Base-by-base conservation (phyloP, 2,329 filamentous ascomycete species). In the Pseudogymnoascus sp. region DNA sequence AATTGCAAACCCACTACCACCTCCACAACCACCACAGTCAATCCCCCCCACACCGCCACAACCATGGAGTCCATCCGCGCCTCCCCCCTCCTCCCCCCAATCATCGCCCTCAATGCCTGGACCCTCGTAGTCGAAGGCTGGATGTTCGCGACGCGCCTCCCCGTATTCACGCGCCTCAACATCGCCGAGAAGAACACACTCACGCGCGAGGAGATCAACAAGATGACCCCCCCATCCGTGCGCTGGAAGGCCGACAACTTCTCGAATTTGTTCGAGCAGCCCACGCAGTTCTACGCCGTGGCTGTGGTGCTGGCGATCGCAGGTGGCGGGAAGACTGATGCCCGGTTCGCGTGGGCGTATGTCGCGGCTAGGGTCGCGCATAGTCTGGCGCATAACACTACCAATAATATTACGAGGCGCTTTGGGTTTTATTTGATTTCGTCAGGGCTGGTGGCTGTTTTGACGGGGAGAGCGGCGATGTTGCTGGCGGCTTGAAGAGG, bases 211-310 rank as follows among this genome's bases (percentile, higher is more conserved):
- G 67, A 75, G 60, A 61, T 74, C 37, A 67, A 72, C 62, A 59
- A 63, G 5, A 65, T 68, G 42, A 68, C 71, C 1, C 73, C 74
- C 3, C 56, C 71, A 1, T 43, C 61, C 25, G 68, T 71, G 31
- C 72, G 72, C 63, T 77, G 71, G 71, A 73, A 74, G 62, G 74
- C 74, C 9, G 77, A 78, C 65, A 79, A 79, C 66, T 79, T 72
- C 69, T 77, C 77, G 67, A 73, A 79, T 63, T 69, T 79, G 59
- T 69, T 75, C 63, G 76, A 79, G 69, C 77, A 79, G 66, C 77
- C 77, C 14, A 77, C 75, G 1, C 73, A 75, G 43, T 80, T 80
- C 70, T 79, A 78, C 69, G 77, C 76, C 16, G 65, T 75, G 18
- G 67, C 69, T 9, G 68, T 79, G 5, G 71, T 72, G 1, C 65